Base-by-base conservation (phyloP, 1,284 basidiomycete species). In the Taiwanofungus camphoratus region DNA sequence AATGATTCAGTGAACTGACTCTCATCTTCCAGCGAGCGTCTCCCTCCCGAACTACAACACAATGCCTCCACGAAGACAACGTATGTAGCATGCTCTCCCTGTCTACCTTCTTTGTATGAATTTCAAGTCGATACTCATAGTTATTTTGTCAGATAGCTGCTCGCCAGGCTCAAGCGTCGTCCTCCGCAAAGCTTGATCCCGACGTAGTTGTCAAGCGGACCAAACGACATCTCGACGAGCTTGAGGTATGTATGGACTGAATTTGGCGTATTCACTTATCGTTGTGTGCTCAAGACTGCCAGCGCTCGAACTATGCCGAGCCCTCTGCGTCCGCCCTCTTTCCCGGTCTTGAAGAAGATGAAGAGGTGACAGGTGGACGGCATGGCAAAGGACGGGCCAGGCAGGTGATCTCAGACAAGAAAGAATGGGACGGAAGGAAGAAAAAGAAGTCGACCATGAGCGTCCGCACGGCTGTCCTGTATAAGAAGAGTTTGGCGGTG, bases 361-460 rank as follows among this genome's bases (percentile, higher is more conserved):
- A 58, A 35, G 59, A 56, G 26, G 66, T 60, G 39, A 57, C 57
- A 16, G 62, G 56, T 9, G 62, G 63, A 11, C 56, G 60, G 15
- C 49, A 60, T 6, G 59, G 74, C 6, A 85, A 83, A 60, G 79
- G 81, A 36, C 77, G 81, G 16, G 82, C 82, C 34, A 69, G 86
- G 34, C 77, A 83, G 54, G 77, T 77, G 13, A 79, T 87, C 41
- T 86, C 84, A 32, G 84, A 87, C 69, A 83, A 84, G 65, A 75
- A 78, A 19, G 52, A 57, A 5, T 57, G 57, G 46, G 55, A 59
- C 41, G 67, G 70, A 8, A 70, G 71, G 38, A 74, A 68, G 56
- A 82, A 33, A 79, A 88, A 85, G 65, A 88, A 87, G 58, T 81
- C 84, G n/a, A 83, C 76, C 15, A 84, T 84, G 77, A 82, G 77